Evolutionary conservation across 2,329 filamentous ascomycete genomes (phyloP), one percentile per base, ranked within the genome.

Genomic region (Penicillium sp.): DNA sequence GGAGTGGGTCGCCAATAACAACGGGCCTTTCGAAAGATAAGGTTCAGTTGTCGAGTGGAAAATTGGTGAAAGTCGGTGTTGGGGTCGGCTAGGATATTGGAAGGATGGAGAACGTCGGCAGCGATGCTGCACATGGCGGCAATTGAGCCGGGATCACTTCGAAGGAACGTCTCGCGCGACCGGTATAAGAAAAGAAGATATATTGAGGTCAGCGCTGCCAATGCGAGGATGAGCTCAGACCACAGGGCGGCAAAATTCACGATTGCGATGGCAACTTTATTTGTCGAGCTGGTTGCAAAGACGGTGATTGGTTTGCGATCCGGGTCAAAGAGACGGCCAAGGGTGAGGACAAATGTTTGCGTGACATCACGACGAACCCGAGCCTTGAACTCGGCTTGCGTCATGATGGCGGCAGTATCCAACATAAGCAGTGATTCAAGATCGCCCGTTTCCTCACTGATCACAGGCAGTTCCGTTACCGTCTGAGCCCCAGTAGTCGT

Each of bases 121-220:
- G 68, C 60, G 46, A 73, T 70, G 59, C 70, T 73, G 42, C 70
- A 74, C 69, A 73, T 73, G 44, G 70, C 68, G 16, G 68, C 68
- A 29, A 73, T 72, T 7, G 71, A 72, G 7, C 69, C 67, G 1
- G 71, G 71, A 29, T 73, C 70, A 31, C 68, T 69, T 50, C 70
- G 63, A 1, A 73, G 64, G 25, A 72, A 71, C 19, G 71, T 69
- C 9, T 65, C 58, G 0, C 70, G 70, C 1, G 54, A 64, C 10
- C 64, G 64, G 50, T 72, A 73, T 39, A 68, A 59, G 16, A 65
- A 70, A 13, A 72, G 47, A 16, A 74, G 60, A 43, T 62, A 62
- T 1, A 72, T 13, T 1, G 63, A 55, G n/a, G 70, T 63, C 7
- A 70, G 23, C 1, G 55, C 59, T 13, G 66, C 64, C 10, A 69